Evolutionary conservation across 1,284 basidiomycete genomes (phyloP), one percentile per base, ranked within the genome.

Genomic region (Cryptococcus sp.): DNA sequence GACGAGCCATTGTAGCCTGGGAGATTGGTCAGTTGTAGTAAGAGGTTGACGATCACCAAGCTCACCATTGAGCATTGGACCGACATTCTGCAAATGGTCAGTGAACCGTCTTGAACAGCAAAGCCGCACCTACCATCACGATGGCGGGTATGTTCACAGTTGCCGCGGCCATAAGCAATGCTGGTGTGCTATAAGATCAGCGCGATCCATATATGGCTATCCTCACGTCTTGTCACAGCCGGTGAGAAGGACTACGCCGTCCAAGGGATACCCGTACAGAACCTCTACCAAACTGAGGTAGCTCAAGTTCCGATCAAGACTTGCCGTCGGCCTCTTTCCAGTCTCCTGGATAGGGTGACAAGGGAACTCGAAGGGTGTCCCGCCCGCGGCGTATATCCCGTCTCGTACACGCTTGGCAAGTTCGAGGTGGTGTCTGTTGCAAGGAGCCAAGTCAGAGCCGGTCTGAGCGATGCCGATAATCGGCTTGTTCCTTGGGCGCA

Each of bases 391-490:
- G 52, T 78, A 69, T 61, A 78, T 78, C 30, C 77, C 77, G 51
- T 78, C 77, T 51, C 76, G 62, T 5, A 79, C 76, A 15, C 77
- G 67, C 62, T 79, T 78, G 40, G 76, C 77, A 2, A 78, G 72
- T 45, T 73, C 67, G 47, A 76, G 55, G 55, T 79, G 76, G 58
- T 77, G 71, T 4, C 68, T 63, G 60, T 79, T 79, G 54, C 77
- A 79, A 3, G 77, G 77, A 3, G 76, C 63, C 45, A 71, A 64
- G 58, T 69, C 73, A 19, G 69, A 69, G 50, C 80, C 76, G 20
- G 63, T 69, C 45, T 65, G 60, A 11, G 87, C 93, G 48, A 96
- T 86, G 61, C 93, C 93, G 62, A 96, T 89, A 88, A 96, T 93
- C 47, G 92, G 88, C 75, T 91, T 92, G 71, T 88, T 82, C 63